phyloP scores from a whole-genome alignment of 192 early-diverging fungal species.

The Coemansia sp. region DNA sequence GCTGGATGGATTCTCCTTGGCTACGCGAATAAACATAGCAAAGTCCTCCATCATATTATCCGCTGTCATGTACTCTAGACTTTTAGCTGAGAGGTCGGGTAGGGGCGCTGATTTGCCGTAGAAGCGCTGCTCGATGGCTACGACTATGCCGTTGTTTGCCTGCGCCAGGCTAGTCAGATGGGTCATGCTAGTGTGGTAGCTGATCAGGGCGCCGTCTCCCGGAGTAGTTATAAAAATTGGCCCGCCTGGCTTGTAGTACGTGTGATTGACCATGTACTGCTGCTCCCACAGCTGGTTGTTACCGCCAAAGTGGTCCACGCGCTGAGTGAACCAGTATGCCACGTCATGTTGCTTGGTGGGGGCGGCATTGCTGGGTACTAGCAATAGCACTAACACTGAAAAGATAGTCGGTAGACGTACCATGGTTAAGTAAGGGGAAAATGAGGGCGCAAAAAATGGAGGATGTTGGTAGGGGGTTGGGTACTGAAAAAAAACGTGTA shows the following conservation, averaged over 20 bases:
- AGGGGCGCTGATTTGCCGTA: constrained; percentile 59
- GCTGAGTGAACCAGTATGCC: constrained; percentile 27
- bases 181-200: constrained; percentile 9
- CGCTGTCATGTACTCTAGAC: constrained; percentile 20
- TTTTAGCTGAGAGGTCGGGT: constrained; percentile 20
- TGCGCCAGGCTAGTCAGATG: constrained; percentile 49
- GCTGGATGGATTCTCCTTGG: not conserved
- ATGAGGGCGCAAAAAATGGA: not conserved
- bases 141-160: constrained; percentile 54
- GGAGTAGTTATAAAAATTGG: constrained; percentile 25
- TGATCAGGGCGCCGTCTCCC: constrained; percentile 14
- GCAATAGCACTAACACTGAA: not conserved
- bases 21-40: constrained; percentile 18
- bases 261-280: constrained; percentile 24
- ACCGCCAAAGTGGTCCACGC: constrained; percentile 24
- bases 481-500: not conserved
- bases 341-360: not conserved
- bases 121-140: constrained; percentile 63
- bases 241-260: constrained; percentile 25
- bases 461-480: not conserved
- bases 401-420: not conserved
- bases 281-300: constrained; percentile 21
- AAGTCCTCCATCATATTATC: constrained; percentile 27
- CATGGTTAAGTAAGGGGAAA: not conserved
- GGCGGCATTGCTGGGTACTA: not conserved